Evolutionary conservation across 2,329 filamentous ascomycete species (phyloP).

Genomic region (Apiospora pterosperma): DNA sequence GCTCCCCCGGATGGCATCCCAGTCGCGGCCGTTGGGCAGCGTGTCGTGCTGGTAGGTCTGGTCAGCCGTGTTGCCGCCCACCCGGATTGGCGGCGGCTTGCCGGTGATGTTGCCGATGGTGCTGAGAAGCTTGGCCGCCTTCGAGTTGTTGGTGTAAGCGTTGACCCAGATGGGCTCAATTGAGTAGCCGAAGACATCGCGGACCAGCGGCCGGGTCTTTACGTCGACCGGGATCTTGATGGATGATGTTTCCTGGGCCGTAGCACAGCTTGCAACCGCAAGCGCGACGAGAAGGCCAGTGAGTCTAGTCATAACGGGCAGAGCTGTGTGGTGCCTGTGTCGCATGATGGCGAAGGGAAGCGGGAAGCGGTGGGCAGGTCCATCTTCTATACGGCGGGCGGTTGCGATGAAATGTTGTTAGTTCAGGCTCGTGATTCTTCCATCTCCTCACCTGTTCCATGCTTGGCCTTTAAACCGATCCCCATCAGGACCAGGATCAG

Average conservation of each 20-base stretch:
- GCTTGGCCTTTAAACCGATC: neutral
- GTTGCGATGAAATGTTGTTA: neutral
- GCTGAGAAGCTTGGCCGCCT: constrained; percentile 22
- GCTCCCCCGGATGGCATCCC: constrained; percentile 21
- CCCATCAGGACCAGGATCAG: neutral
- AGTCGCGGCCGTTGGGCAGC: constrained; percentile 23
- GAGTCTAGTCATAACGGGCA: neutral
- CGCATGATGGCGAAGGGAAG: neutral
- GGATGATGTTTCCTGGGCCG: constrained; percentile 7
- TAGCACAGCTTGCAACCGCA: neutral
- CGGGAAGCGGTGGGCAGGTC: neutral
- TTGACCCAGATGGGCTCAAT: constrained; percentile 32
- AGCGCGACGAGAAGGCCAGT: neutral
- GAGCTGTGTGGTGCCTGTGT: neutral
- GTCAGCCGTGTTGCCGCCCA: constrained; percentile 32
- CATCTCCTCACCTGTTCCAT: neutral
- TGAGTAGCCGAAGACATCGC: constrained; percentile 30
- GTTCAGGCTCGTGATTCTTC: neutral
- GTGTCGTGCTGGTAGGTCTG: constrained; percentile 26
- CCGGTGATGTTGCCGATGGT: constrained; percentile 25
- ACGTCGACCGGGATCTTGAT: constrained; percentile 22
- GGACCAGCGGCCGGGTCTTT: constrained; percentile 20
- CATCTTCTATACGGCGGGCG: neutral
- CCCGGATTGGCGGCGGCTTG: constrained; percentile 27
- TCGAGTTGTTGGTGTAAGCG: constrained; percentile 24